Evolutionary conservation across 108 stramenopile genomes (phyloP).

Genomic region (Pseudonitzschia multistriata): DNA sequence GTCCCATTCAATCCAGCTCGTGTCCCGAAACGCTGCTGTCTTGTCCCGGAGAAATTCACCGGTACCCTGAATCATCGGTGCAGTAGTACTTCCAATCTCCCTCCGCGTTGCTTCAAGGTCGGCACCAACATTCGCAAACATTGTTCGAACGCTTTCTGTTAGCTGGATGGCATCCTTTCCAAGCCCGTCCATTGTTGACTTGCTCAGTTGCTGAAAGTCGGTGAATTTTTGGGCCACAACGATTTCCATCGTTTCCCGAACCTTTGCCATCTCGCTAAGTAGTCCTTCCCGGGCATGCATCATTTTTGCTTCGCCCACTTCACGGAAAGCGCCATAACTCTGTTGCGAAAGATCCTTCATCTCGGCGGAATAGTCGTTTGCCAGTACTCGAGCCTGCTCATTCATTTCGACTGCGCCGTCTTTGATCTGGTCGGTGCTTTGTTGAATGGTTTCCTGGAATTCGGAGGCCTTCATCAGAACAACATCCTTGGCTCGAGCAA

Average conservation of each 20-base stretch:
- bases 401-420: not conserved
- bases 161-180: not conserved
- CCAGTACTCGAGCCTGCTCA: not conserved
- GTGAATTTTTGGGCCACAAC: not conserved
- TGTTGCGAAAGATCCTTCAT: not conserved
- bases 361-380: not conserved
- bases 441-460: not conserved
- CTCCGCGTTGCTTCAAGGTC: not conserved
- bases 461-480: not conserved
- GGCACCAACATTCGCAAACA: not conserved
- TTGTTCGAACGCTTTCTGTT: not conserved
- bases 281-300: not conserved
- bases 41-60: not conserved
- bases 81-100: not conserved
- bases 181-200: not conserved
- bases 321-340: not conserved
- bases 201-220: not conserved
- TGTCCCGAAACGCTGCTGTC: not conserved
- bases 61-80: not conserved
- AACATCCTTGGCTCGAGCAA: slow-evolving; percentile 6
- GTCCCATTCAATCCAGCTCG: not conserved
- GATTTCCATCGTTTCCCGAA: not conserved
- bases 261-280: not conserved
- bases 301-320: not conserved
- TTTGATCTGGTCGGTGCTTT: not conserved